Evolutionary conservation across 148 eudicot species (phyloP).

Genomic region (Mesembryanthemum crystallinum): DNA sequence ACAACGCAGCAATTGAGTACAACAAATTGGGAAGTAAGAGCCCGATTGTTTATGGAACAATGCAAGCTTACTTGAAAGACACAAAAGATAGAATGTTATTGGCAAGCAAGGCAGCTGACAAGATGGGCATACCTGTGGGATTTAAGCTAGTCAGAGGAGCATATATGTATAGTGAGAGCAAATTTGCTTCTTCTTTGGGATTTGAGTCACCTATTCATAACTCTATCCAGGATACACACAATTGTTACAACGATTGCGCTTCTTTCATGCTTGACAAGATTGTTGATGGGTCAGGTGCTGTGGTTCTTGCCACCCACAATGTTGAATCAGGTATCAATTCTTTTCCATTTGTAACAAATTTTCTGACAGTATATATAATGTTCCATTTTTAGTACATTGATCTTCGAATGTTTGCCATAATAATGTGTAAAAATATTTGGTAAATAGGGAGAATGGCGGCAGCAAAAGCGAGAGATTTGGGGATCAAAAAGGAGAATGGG

Average conservation of each 20-base stretch:
- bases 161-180: too few relatives aligned
- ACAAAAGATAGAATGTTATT: too few relatives aligned
- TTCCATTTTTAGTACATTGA: neutral
- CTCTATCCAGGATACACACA: constrained; percentile 45
- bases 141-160: too few relatives aligned
- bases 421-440: neutral
- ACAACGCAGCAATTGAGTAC: constrained; percentile 41
- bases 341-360: too few relatives aligned
- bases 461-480: constrained; percentile 18
- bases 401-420: too few relatives aligned
- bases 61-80: constrained; percentile 34
- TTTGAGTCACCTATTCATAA: constrained; percentile 57
- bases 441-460: too few relatives aligned
- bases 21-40: constrained; percentile 25
- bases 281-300: constrained; percentile 42
- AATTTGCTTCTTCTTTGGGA: constrained; percentile 16
- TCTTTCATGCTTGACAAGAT: constrained; percentile 54
- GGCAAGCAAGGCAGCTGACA: too few relatives aligned
- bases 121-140: too few relatives aligned
- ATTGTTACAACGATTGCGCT: constrained; percentile 54
- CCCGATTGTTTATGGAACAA: constrained; percentile 49
- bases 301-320: constrained; percentile 68
- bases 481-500: constrained; percentile 37
- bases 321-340: constrained; percentile 50
- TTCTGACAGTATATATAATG: too few relatives aligned